phyloP scores from a whole-genome alignment of 73 alveolate species.

The Effrenium voratum region DNA sequence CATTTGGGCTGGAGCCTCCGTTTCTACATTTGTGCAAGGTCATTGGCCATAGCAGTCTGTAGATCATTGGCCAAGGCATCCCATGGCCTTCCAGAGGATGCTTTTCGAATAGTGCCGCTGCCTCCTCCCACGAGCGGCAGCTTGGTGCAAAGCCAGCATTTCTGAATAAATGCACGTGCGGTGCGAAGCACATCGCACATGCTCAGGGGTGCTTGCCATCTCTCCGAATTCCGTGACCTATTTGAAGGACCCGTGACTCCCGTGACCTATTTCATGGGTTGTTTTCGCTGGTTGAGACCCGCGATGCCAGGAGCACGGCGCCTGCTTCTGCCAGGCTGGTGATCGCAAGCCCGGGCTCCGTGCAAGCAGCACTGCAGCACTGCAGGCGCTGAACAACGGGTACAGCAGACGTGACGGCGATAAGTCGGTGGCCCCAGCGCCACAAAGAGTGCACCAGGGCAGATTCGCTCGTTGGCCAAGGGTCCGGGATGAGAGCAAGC shows the following conservation, averaged over 20 bases:
- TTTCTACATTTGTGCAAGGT: neutral
- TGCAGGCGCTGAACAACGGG: too few relatives aligned
- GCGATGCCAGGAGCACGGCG: slow-evolving; percentile 10
- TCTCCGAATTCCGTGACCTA: slow-evolving; percentile 76
- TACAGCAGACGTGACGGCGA: too few relatives aligned
- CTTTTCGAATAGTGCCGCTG: slow-evolving; percentile 66
- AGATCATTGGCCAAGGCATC: slow-evolving; percentile 30
- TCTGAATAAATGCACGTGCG: neutral
- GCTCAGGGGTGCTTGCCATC: slow-evolving; percentile 37
- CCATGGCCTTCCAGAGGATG: slow-evolving; percentile 79
- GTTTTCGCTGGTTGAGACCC: neutral
- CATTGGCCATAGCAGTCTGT: neutral
- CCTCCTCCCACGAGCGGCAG: slow-evolving; percentile 75
- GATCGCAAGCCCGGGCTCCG: neutral
- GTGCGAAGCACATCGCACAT: neutral
- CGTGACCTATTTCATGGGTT: neutral
- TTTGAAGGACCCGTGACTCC: slow-evolving; percentile 12
- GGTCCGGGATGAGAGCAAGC: slow-evolving; percentile 47
- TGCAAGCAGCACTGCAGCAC: too few relatives aligned
- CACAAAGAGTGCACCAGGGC: too few relatives aligned
- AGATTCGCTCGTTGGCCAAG: too few relatives aligned
- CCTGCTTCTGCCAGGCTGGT: slow-evolving; percentile 4
- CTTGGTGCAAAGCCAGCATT: neutral
- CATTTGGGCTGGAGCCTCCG: slow-evolving; percentile 20
- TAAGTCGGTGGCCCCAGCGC: too few relatives aligned